Evolutionary conservation across 768 basidiomycete genomes (phyloP).

Genomic region (Tylopilus sp.): DNA sequence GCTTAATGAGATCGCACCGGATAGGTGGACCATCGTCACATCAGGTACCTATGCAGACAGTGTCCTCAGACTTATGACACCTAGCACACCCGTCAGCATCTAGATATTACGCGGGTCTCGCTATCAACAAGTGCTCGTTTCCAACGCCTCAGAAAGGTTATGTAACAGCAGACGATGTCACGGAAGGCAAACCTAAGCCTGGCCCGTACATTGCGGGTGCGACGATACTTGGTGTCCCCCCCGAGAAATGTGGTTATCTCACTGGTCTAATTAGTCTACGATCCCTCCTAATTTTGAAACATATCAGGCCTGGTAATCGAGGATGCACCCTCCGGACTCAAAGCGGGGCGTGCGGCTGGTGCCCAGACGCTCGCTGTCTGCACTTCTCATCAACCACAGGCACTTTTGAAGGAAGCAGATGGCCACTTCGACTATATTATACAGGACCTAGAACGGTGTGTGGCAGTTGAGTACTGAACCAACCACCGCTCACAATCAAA

Average conservation of each 20-base stretch:
- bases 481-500: neutral
- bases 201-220: constrained; percentile 86
- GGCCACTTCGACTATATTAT: constrained; percentile 61
- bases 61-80: neutral
- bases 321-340: constrained; percentile 83
- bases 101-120: constrained; percentile 62
- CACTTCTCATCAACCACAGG: constrained; percentile 66
- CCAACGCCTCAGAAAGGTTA: constrained; percentile 56
- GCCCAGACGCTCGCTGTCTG: constrained; percentile 77
- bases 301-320: constrained; percentile 79
- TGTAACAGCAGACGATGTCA: constrained; percentile 65
- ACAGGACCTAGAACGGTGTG: constrained; percentile 63
- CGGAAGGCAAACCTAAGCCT: constrained; percentile 82
- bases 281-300: neutral
- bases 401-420: constrained; percentile 40
- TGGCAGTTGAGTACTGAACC: neutral
- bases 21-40: constrained; percentile 79
- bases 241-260: constrained; percentile 49
- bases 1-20: constrained; percentile 25
- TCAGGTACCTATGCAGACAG: constrained; percentile 43
- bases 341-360: constrained; percentile 72
- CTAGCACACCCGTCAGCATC: constrained; percentile 50
- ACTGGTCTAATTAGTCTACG: neutral
- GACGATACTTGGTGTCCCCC: constrained; percentile 44
- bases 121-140: constrained; percentile 61